Evolutionary conservation across 768 basidiomycete species (phyloP).

Genomic region (Russula earlei): DNA sequence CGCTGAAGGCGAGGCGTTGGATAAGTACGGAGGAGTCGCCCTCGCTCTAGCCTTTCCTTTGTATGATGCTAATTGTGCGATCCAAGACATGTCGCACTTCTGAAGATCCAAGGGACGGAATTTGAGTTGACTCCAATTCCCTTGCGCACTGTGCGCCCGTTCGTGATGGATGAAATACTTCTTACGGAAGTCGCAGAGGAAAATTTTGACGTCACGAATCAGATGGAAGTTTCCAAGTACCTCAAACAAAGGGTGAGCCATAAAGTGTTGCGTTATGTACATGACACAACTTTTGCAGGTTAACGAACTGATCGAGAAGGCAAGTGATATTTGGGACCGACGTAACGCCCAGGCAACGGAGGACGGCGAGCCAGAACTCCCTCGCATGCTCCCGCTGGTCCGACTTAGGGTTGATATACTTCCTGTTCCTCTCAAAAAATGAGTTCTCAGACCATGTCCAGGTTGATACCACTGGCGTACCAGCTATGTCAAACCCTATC

Average conservation of each 20-base stretch:
- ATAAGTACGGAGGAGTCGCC: conserved; percentile 52
- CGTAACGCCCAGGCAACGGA: conserved; percentile 52
- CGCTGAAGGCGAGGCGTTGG: conserved; percentile 84
- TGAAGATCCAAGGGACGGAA: conserved; percentile 81
- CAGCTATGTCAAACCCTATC: conserved; percentile 89
- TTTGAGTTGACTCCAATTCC: conserved; percentile 81
- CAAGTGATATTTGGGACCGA: conserved; percentile 70
- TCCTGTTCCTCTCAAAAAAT: not conserved
- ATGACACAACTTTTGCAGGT: conserved; percentile 40
- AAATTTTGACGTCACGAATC: conserved; percentile 66
- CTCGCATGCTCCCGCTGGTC: conserved; percentile 76
- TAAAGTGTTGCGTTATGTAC: not conserved
- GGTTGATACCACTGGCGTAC: conserved; percentile 88
- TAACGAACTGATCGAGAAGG: conserved; percentile 67
- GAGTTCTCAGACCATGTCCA: conserved; percentile 21
- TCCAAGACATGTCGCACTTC: conserved; percentile 78
- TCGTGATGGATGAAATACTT: conserved; percentile 76
- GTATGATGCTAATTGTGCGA: not conserved
- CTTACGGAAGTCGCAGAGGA: conserved; percentile 73
- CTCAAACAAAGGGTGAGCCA: conserved; percentile 55
- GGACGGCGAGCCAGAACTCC: conserved; percentile 51
- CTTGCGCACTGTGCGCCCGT: conserved; percentile 87
- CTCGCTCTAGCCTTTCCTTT: not conserved
- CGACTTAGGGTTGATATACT: conserved; percentile 58
- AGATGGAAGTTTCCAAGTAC: conserved; percentile 74